These are phyloP conservation scores for Adansonia madagascariensis DNA, from an alignment of 441 rosid species.

Conservation along the genomic window DNA sequence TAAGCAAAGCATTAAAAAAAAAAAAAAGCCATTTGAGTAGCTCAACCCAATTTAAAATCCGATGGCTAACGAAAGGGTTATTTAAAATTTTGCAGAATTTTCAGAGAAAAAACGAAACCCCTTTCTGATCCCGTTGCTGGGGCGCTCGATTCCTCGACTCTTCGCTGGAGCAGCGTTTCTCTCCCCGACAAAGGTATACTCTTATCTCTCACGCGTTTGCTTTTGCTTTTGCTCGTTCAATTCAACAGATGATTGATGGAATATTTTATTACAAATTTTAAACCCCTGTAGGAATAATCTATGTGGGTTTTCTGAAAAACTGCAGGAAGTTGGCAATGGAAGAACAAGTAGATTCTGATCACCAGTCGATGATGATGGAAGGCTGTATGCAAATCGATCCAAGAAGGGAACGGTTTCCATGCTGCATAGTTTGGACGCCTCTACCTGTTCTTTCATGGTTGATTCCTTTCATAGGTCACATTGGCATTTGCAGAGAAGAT, in stretches of 20 bases:
- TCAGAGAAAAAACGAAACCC: not conserved
- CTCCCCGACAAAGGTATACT: not conserved
- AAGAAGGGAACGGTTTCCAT: conserved; percentile 56
- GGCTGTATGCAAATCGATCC: conserved; percentile 45
- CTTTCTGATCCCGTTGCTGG: not conserved
- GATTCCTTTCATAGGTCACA: conserved; percentile 69
- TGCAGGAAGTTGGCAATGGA: conserved; percentile 46
- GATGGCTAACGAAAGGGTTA: too few species aligned
- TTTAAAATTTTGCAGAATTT: too few species aligned
- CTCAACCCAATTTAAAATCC: too few species aligned
- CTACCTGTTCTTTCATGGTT: conserved; percentile 72
- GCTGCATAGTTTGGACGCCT: conserved; percentile 77
- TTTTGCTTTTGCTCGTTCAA: not conserved
- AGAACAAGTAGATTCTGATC: conserved; percentile 51
- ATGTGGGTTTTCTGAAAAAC: not conserved
- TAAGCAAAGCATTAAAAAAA: too few species aligned
- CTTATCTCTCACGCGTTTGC: not conserved
- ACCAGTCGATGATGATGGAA: conserved; percentile 38
- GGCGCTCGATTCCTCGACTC: not conserved
- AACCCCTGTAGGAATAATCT: not conserved
- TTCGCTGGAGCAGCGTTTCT: not conserved
- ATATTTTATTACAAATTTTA: not conserved
- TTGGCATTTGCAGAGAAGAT: conserved; percentile 75
- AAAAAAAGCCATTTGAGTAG: too few species aligned
- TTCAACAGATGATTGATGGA: not conserved